phyloP scores from a whole-genome alignment of 2,329 filamentous ascomycete genomes.

The Pyrenochaeta sp. region DNA sequence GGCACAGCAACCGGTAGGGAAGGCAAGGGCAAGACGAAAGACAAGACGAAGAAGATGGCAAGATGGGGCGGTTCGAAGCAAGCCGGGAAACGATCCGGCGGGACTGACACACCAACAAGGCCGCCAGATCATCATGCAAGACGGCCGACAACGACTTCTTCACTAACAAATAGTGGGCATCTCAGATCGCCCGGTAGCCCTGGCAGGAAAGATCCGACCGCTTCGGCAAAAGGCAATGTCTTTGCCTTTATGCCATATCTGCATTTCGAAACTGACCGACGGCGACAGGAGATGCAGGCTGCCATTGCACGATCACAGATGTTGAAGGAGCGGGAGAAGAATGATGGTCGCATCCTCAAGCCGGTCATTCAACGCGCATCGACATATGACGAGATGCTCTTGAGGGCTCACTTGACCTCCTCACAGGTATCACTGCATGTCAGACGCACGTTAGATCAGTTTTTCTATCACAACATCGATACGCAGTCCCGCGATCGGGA shows the following conservation, averaged over 20 bases:
- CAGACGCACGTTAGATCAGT: conserved; percentile 70
- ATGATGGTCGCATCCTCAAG: conserved; percentile 27
- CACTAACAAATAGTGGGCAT: conserved; percentile 36
- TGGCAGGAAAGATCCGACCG: conserved; percentile 43
- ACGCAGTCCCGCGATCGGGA: conserved; percentile 67
- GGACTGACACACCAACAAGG: conserved; percentile 41
- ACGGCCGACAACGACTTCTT: conserved; percentile 30
- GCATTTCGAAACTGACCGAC: conserved; percentile 68
- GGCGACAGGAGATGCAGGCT: conserved; percentile 64
- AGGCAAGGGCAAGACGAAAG: conserved; percentile 38
- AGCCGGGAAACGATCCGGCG: conserved; percentile 33
- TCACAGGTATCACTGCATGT: conserved; percentile 63
- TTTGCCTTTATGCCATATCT: conserved; percentile 69
- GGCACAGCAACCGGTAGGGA: conserved; percentile 32
- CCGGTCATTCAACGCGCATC: conserved; percentile 29
- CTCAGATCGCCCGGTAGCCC: conserved; percentile 47
- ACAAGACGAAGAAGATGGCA: conserved; percentile 41
- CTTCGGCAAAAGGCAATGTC: conserved; percentile 47
- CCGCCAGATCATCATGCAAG: conserved; percentile 31
- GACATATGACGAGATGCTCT: conserved; percentile 56
- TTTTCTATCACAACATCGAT: conserved; percentile 71
- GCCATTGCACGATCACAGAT: conserved; percentile 55
- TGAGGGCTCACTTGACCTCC: conserved; percentile 58
- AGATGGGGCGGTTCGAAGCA: conserved; percentile 40
- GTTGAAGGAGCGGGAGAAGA: conserved; percentile 29